phyloP scores from a whole-genome alignment of 2,329 filamentous ascomycete genomes.

The Sporothrix inflata region DNA sequence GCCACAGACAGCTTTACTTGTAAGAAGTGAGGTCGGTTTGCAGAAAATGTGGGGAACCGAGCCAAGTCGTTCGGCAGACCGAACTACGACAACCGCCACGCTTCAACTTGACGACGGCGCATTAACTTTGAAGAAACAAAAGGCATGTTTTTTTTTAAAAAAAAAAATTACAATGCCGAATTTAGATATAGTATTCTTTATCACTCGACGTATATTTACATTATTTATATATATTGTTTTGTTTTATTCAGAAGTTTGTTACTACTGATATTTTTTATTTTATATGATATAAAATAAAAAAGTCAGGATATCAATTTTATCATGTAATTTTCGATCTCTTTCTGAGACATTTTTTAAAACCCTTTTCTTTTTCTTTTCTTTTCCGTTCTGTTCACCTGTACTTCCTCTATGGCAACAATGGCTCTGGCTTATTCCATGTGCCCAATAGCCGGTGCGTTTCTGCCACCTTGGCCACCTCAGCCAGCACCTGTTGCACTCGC shows the following conservation, averaged over 20 bases:
- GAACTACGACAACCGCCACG: not conserved
- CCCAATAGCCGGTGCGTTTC: constrained; percentile 69
- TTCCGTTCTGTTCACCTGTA: not conserved
- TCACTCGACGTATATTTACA: too few species aligned
- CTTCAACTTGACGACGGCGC: not conserved
- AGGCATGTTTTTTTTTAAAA: too few species aligned
- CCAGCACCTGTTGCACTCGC: constrained; percentile 63
- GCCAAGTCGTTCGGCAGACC: not conserved
- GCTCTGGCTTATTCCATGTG: constrained; percentile 58
- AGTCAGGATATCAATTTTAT: not conserved
- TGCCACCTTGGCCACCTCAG: constrained; percentile 60
- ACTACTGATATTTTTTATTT: not conserved
- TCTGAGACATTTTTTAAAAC: too few species aligned
- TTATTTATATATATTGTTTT: not conserved
- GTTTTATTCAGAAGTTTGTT: too few species aligned
- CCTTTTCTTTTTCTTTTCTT: not conserved
- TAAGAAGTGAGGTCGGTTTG: constrained; percentile 3
- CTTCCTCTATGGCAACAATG: not conserved
- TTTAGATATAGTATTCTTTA: too few species aligned
- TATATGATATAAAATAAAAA: too few species aligned
- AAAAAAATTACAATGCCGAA: too few species aligned
- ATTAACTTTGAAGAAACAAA: not conserved
- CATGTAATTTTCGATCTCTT: too few species aligned
- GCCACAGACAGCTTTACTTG: not conserved
- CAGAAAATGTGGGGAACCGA: constrained; percentile 27